Conservation (phyloP, 176 grass and related monocot species). For the Aegilops longissima region DNA sequence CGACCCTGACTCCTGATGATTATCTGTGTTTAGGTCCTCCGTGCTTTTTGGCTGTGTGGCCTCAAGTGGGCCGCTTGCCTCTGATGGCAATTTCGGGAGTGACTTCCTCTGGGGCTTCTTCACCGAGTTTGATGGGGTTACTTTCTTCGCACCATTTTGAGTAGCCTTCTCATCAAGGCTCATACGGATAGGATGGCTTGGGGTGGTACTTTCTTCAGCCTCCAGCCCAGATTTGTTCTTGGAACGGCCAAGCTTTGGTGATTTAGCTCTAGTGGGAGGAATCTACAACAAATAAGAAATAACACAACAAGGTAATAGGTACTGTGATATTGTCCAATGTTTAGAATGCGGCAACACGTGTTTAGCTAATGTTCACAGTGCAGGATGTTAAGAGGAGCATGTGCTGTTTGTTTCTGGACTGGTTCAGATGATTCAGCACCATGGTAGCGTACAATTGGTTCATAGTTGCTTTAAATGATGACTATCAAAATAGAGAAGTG, state of each 20-base stretch:
- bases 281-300: slow-evolving; percentile 32
- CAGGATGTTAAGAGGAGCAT: neutral
- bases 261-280: slow-evolving; percentile 58
- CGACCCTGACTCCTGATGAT: slow-evolving; percentile 24
- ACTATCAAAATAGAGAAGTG: neutral
- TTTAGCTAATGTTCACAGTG: neutral
- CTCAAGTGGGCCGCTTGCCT: slow-evolving; percentile 36
- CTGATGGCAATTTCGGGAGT: slow-evolving; percentile 55
- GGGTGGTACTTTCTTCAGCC: slow-evolving; percentile 33
- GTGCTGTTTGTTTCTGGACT: neutral
- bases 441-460: neutral
- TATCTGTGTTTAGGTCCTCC: neutral
- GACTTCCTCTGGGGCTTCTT: slow-evolving; percentile 60
- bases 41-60: slow-evolving; percentile 22
- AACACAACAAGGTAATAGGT: neutral
- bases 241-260: slow-evolving; percentile 61
- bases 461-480: neutral
- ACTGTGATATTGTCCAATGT: neutral
- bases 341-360: neutral
- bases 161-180: slow-evolving; percentile 47
- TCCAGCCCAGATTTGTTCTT: slow-evolving; percentile 47
- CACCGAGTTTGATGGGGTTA: slow-evolving; percentile 7
- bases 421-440: neutral
- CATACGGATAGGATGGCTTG: slow-evolving; percentile 9
- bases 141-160: slow-evolving; percentile 46